phyloP scores from a whole-genome alignment of 345 rosid species.

The Eucalyptus sp. region DNA sequence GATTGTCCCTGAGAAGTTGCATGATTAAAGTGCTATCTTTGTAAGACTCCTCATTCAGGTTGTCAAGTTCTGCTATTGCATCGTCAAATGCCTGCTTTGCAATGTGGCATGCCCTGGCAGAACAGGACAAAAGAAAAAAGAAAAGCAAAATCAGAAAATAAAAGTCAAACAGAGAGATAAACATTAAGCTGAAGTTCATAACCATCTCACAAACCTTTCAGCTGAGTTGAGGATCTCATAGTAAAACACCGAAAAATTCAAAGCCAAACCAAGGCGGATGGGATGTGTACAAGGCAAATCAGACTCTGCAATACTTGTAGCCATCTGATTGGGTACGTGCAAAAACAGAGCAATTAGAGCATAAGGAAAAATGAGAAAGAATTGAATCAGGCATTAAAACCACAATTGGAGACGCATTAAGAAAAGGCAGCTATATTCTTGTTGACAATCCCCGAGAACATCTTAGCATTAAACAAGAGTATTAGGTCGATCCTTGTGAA shows the following conservation, averaged over 20 bases:
- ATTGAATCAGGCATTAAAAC: neutral
- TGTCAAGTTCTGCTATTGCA: slow-evolving; percentile 24
- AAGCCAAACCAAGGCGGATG: slow-evolving; percentile 26
- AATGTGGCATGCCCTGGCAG: slow-evolving; percentile 23
- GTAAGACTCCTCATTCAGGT: slow-evolving; percentile 26
- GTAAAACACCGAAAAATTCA: slow-evolving; percentile 27
- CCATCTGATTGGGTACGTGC: slow-evolving; percentile 2
- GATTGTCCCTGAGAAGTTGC: slow-evolving; percentile 37
- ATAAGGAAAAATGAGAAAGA: neutral
- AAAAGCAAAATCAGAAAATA: neutral
- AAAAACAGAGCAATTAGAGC: neutral
- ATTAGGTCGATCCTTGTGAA: neutral
- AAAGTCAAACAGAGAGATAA: neutral
- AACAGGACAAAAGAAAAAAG: neutral
- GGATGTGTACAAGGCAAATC: slow-evolving; percentile 25
- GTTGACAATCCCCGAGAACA: neutral
- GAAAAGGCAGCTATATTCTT: neutral
- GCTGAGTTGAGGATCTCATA: slow-evolving; percentile 28
- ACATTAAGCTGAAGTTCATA: neutral
- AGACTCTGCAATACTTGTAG: slow-evolving; percentile 25
- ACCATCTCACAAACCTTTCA: slow-evolving; percentile 15
- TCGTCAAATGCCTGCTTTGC: slow-evolving; percentile 30
- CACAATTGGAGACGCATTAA: neutral
- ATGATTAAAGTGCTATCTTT: slow-evolving; percentile 29
- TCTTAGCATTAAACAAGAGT: neutral